A percentile compares a stretch with the other conserved stretches of the same genome.
Conservation (phyloP, 257 asterid genomes). For the Ocimum tenuiflorum region DNA sequence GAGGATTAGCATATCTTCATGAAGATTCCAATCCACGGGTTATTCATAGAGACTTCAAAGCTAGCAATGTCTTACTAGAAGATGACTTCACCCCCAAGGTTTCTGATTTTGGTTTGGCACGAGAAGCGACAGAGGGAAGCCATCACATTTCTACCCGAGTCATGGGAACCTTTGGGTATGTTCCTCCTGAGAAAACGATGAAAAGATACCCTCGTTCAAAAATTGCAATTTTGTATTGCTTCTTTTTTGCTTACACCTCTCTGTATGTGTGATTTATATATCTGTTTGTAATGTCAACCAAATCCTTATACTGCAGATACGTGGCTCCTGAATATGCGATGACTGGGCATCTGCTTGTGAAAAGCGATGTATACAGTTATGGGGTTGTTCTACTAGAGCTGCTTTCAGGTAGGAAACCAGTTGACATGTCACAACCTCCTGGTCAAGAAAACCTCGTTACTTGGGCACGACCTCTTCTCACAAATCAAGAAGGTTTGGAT, state of each 20-base stretch:
- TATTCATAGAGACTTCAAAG: slow-evolving; percentile 94
- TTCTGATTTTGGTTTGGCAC: slow-evolving; percentile 93
- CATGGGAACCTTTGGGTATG: slow-evolving; percentile 99
- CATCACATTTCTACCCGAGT: slow-evolving; percentile 92
- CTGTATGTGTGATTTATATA: not conserved
- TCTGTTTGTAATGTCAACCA: not conserved
- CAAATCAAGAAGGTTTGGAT: slow-evolving; percentile 79
- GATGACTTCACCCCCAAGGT: slow-evolving; percentile 93
- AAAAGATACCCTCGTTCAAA: too few species aligned
- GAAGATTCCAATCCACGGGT: slow-evolving; percentile 99
- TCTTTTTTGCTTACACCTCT: not conserved
- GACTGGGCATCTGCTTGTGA: slow-evolving; percentile 92
- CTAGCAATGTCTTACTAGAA: slow-evolving; percentile 83
- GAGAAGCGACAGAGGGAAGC: slow-evolving; percentile 97
- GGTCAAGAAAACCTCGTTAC: slow-evolving; percentile 97
- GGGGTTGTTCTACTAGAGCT: slow-evolving; percentile 91
- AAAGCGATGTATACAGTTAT: slow-evolving; percentile 89
- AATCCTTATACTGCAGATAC: slow-evolving; percentile 38
- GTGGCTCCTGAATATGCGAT: slow-evolving; percentile 98
- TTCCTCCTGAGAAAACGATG: not conserved
- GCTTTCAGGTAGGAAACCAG: slow-evolving; percentile 81
- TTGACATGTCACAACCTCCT: slow-evolving; percentile 86
- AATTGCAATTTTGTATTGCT: not conserved
- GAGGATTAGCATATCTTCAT: slow-evolving; percentile 96
- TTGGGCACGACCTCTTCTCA: slow-evolving; percentile 85